These are phyloP conservation scores for Sclerotinia nivalis DNA, from an alignment of 2,329 filamentous ascomycete species.

Conservation along the genomic window DNA sequence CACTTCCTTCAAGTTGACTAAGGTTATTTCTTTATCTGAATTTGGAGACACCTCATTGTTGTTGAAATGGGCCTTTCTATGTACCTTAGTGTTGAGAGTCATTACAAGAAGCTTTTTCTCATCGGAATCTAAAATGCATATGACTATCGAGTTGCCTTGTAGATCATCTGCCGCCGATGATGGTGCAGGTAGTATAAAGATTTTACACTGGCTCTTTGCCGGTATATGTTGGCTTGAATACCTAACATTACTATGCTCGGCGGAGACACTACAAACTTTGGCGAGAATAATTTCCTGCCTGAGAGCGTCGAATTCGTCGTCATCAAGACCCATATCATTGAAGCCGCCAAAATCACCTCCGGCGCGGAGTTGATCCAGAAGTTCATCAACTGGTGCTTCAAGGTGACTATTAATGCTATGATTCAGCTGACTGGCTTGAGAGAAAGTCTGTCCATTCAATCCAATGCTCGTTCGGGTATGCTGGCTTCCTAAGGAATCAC, in stretches of 20 bases:
- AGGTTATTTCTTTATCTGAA: constrained; percentile 38
- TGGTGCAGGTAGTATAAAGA: constrained; percentile 67
- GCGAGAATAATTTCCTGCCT: constrained; percentile 71
- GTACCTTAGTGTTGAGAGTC: constrained; percentile 55
- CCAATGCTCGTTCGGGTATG: constrained; percentile 60
- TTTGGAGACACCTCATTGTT: constrained; percentile 33
- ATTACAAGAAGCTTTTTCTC: constrained; percentile 69
- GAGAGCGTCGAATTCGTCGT: constrained; percentile 70
- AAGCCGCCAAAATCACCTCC: constrained; percentile 67
- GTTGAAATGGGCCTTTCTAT: constrained; percentile 29
- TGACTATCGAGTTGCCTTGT: constrained; percentile 56
- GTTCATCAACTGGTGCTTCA: constrained; percentile 67
- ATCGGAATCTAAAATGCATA: constrained; percentile 70
- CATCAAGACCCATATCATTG: constrained; percentile 70
- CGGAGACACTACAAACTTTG: constrained; percentile 67
- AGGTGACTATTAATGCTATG: constrained; percentile 60
- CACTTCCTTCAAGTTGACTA: constrained; percentile 35
- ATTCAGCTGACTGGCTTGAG: constrained; percentile 41
- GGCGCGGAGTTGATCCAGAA: constrained; percentile 67
- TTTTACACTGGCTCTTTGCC: constrained; percentile 56
- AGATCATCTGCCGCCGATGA: constrained; percentile 55
- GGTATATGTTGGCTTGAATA: constrained; percentile 58
- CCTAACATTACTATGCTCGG: constrained; percentile 61
- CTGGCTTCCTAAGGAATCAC: constrained; percentile 71
- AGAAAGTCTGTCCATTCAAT: constrained; percentile 32